These are phyloP conservation scores for Ogataea hybrid DNA, from an alignment of 1,139 yeast species.

Conservation along the genomic window DNA sequence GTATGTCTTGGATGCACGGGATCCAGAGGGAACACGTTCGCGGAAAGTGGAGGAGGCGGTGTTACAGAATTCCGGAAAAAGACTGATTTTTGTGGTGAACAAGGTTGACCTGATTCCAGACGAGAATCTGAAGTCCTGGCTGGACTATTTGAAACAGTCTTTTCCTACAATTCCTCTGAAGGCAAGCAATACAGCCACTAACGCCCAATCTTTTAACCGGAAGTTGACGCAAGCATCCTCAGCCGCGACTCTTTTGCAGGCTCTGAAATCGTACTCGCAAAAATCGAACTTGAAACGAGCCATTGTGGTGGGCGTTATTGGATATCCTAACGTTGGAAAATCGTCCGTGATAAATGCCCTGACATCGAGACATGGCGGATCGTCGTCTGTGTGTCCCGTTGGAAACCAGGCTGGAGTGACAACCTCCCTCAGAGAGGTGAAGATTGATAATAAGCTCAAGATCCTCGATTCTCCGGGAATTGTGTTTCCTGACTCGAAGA, in stretches of 20 bases:
- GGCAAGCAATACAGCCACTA: slow-evolving; percentile 48
- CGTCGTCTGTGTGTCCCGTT: slow-evolving; percentile 82
- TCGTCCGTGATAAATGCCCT: slow-evolving; percentile 92
- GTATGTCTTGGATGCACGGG: slow-evolving; percentile 95
- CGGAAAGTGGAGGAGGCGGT: slow-evolving; percentile 89
- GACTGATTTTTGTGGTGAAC: slow-evolving; percentile 81
- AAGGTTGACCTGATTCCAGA: slow-evolving; percentile 93
- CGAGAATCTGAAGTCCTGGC: slow-evolving; percentile 80
- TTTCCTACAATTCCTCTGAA: slow-evolving; percentile 92
- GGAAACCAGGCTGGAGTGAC: slow-evolving; percentile 99
- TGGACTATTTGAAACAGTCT: slow-evolving; percentile 68
- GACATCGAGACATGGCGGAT: slow-evolving; percentile 75
- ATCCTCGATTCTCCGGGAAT: slow-evolving; percentile 96
- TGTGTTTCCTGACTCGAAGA: slow-evolving; percentile 76
- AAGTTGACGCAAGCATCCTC: slow-evolving; percentile 72
- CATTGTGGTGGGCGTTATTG: slow-evolving; percentile 93
- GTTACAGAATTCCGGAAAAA: slow-evolving; percentile 73
- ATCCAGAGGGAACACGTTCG: slow-evolving; percentile 94
- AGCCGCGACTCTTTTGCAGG: slow-evolving; percentile 69
- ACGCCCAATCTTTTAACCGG: slow-evolving; percentile 70
- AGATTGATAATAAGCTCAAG: slow-evolving; percentile 85
- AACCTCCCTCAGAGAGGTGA: slow-evolving; percentile 85
- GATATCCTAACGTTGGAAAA: slow-evolving; percentile 95
- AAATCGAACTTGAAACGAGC: slow-evolving; percentile 85
- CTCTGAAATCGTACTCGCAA: slow-evolving; percentile 82